A percentile compares a stretch with the other conserved stretches of the same genome.
Evolutionary conservation across 2,329 filamentous ascomycete species (phyloP).

Genomic region (Calonectria crousiana): DNA sequence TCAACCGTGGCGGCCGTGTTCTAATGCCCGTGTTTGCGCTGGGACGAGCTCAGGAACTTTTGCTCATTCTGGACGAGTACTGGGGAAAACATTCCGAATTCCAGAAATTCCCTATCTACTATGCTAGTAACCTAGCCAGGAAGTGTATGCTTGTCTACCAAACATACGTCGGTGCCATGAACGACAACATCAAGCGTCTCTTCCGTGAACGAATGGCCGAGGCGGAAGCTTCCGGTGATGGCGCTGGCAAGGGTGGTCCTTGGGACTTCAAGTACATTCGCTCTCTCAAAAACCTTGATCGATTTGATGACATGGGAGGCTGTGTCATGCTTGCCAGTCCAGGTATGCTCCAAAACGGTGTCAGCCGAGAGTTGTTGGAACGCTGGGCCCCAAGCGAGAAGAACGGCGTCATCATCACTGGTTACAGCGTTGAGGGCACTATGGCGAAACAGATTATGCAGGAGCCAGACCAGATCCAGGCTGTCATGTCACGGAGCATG

Average conservation of each 20-base stretch:
- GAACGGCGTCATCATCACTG: constrained; percentile 98
- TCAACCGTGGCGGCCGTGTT: constrained; percentile 92
- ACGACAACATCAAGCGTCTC: constrained; percentile 97
- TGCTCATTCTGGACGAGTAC: constrained; percentile 96
- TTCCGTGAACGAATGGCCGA: constrained; percentile 94
- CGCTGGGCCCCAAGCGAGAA: constrained; percentile 96
- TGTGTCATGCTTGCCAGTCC: constrained; percentile 98
- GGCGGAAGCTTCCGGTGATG: constrained; percentile 83
- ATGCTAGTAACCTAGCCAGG: constrained; percentile 92
- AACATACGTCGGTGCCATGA: constrained; percentile 98
- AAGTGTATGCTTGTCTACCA: constrained; percentile 99
- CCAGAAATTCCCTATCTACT: constrained; percentile 95
- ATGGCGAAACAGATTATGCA: constrained; percentile 98
- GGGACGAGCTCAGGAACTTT: constrained; percentile 90
- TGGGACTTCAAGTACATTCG: constrained; percentile 98
- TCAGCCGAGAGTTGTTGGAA: constrained; percentile 92
- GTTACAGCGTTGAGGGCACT: constrained; percentile 97
- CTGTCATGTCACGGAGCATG: constrained; percentile 84
- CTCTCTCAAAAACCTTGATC: constrained; percentile 90
- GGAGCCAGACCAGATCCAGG: constrained; percentile 94
- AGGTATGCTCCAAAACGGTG: constrained; percentile 98
- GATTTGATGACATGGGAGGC: constrained; percentile 94
- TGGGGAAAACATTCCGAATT: constrained; percentile 91
- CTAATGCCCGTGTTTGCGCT: constrained; percentile 96
- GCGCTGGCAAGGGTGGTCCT: constrained; percentile 81